Percentiles rank a stretch among this genome's conserved stretches.
Evolutionary conservation across 352 stramenopile genomes (phyloP).

Genomic region (Phytophthora pini): DNA sequence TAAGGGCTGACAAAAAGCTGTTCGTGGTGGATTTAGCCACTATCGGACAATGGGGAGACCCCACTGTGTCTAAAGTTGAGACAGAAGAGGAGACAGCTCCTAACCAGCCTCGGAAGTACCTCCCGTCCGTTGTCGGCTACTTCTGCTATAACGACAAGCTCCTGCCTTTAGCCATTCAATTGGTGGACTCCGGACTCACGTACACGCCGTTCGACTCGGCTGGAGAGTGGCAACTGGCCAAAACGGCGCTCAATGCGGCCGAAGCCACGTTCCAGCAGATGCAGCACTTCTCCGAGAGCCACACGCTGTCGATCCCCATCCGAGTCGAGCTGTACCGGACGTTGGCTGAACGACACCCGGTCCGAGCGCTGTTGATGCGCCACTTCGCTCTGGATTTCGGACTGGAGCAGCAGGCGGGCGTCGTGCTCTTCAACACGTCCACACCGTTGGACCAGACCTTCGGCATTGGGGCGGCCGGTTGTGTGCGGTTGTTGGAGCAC

Average conservation of each 20-base stretch:
- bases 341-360: slow-evolving; percentile 41
- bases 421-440: slow-evolving; percentile 49
- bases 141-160: slow-evolving; percentile 54
- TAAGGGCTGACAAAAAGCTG: slow-evolving; percentile 30
- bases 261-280: slow-evolving; percentile 59
- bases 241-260: slow-evolving; percentile 52
- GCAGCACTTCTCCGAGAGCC: slow-evolving; percentile 58
- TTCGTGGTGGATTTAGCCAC: slow-evolving; percentile 49
- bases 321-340: slow-evolving; percentile 49
- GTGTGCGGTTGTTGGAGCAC: slow-evolving; percentile 38
- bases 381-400: slow-evolving; percentile 50
- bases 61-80: slow-evolving; percentile 23
- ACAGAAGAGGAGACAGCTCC: background rate
- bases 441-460: slow-evolving; percentile 54
- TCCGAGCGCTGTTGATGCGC: slow-evolving; percentile 42
- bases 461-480: slow-evolving; percentile 46
- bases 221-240: slow-evolving; percentile 58
- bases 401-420: slow-evolving; percentile 41
- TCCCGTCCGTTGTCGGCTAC: slow-evolving; percentile 46
- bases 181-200: slow-evolving; percentile 47
- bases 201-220: slow-evolving; percentile 53
- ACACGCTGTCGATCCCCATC: slow-evolving; percentile 55
- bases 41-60: slow-evolving; percentile 37
- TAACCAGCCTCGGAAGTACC: slow-evolving; percentile 39
- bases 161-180: slow-evolving; percentile 48